Evolutionary conservation across 208 protist genomes (phyloP), one percentile per base, ranked within the genome.

Genomic region (Phytomonas sp.): DNA sequence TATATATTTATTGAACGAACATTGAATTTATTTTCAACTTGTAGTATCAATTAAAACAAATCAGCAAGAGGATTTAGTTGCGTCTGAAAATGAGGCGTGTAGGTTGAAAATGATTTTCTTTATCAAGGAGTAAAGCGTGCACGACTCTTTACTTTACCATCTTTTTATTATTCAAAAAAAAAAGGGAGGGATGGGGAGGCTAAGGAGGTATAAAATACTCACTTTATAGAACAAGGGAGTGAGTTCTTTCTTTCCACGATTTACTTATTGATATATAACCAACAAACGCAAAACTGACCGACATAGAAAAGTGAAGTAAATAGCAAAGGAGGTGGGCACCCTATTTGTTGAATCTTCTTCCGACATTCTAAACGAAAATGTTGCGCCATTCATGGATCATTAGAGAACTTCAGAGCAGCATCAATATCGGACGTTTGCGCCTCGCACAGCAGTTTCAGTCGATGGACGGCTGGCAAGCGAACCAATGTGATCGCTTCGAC

Each of bases 391-490:
- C 63, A 16, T 26, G 69, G 42, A 56, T 56, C 45, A 23, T 61
- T 37, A 68, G 73, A 56, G 65, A 83, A 65, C 69, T 91, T 26
- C 56, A 66, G 56, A 84, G 77, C 66, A 83, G 83, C 67, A 90
- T 94, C 67, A 85, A 86, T 69, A 63, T 75, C 12, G 86, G 89
- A 5, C 86, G 89, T 30, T 73, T 80, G 37, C 78, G 71, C 6
- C 83, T 94, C 2, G 85, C 87, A 0, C 69, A 87, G 78, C 87
- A 95, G 82, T 95, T 95, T 67, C 72, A 73, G 60, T 80, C 83
- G 5, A 92, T 95, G 87, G 80, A 90, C 5, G 87, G 89, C 29
- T 95, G 87, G 87, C 87, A 95, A 73, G 30, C 69, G 0, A 67
- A 59, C 12, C 84, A 89, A 60, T 73, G 83, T 67, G 11, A 67